Percentiles rank a stretch among this genome's conserved stretches.
phyloP scores from a whole-genome alignment of 805 yeast genomes.

The Suhomyces canberraensis region DNA sequence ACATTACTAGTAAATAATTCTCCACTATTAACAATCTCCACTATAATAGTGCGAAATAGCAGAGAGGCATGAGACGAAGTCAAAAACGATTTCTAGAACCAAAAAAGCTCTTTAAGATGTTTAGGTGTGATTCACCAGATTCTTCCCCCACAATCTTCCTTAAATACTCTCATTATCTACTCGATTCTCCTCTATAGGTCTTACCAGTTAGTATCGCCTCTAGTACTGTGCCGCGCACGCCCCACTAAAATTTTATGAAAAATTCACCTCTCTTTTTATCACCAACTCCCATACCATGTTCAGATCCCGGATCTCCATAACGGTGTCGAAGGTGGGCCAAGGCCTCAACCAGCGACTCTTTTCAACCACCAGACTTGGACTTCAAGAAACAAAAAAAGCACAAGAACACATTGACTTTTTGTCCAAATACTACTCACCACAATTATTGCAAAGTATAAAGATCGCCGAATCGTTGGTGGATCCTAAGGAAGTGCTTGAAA shows the following conservation, averaged over 20 bases:
- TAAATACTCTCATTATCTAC: no score
- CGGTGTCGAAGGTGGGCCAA: conserved; percentile 2
- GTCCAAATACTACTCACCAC: conserved; percentile 76
- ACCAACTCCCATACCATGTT: conserved; percentile 6
- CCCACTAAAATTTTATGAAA: background rate
- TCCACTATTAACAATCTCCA: no score
- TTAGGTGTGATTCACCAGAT: no score
- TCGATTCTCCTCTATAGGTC: no score
- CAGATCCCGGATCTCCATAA: conserved; percentile 3
- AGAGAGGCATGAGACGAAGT: no score
- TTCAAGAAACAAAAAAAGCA: conserved; percentile 14
- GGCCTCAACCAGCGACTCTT: conserved; percentile 4
- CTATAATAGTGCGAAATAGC: no score
- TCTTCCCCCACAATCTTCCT: no score
- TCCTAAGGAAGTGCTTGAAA: conserved; percentile 55
- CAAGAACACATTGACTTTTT: conserved; percentile 53
- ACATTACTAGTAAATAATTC: no score
- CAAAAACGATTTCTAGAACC: no score
- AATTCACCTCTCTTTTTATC: background rate
- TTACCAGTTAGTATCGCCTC: no score
- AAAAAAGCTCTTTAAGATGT: no score
- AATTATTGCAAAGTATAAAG: conserved; percentile 74
- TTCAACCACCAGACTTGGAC: conserved; percentile 2
- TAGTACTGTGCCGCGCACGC: background rate
- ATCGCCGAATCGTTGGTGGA: conserved; percentile 73